Evolutionary conservation across 2,329 filamentous ascomycete species (phyloP), one percentile per base, ranked within the genome.

Genomic region (Tolypocladium endophyticum): DNA sequence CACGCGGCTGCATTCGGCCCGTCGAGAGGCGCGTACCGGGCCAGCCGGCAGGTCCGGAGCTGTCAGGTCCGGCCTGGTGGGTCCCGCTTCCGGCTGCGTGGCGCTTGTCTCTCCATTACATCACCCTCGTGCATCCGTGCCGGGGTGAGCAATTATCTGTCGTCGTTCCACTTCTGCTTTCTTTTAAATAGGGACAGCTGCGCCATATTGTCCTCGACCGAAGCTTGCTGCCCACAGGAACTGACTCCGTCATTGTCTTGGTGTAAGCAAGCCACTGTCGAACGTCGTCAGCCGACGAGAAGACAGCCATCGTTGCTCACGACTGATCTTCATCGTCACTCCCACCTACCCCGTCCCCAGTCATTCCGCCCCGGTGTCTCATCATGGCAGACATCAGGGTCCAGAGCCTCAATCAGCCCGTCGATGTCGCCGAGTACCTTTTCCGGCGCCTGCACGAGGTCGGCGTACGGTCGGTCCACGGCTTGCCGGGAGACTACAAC

Each of bases 401-500:
- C 11, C 66, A 74, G 57, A 73, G 69, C 62, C 74, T 83, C 23
- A 71, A 74, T 64, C 74, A 78, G 69, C 81, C 81, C 45, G 69
- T 83, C 35, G 82, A 87, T 62, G 82, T 88, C 58, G 84, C 84
- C 59, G 82, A 88, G 68, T 89, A 89, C 66, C 80, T 89, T 67
- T 88, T 88, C 70, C 80, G 76, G 54, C 78, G 87, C 59, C 77
- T 89, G 18, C 76, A 82, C 63, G 80, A 89, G 69, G 73, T 88
- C 41, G 86, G 86, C 36, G 80, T 88, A 38, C 77, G 80, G 58
- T 87, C 85, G 14, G 76, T 89, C 59, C 86, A 88, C 65, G 87
- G 87, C 54, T 74, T 89, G n/a, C 86, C 87, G 4, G 86, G 85
- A 23, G 88, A 91, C 72, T 90, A 87, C 75, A 90, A 90, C 69